Percentiles rank a stretch among this genome's conserved stretches.
phyloP scores from a whole-genome alignment of 2,329 filamentous ascomycete genomes.

The Colletotrichum lindemuthianum region DNA sequence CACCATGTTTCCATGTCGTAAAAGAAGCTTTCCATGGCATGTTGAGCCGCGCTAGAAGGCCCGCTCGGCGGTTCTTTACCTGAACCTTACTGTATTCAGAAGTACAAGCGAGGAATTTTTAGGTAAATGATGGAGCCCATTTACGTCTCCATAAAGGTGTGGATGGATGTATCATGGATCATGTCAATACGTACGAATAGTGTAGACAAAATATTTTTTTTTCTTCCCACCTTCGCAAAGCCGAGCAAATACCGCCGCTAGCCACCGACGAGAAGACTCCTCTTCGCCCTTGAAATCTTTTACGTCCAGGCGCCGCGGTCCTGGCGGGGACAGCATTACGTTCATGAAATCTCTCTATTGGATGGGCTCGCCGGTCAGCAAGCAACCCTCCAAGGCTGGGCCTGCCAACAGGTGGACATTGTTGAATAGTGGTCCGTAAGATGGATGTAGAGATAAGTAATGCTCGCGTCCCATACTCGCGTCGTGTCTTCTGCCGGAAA shows the following conservation, averaged over 20 bases:
- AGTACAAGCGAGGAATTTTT: conserved; percentile 29
- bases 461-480: neutral
- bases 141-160: conserved; percentile 19
- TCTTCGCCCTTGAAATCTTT: conserved; percentile 9
- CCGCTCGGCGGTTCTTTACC: conserved; percentile 17
- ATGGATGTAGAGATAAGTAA: conserved; percentile 1
- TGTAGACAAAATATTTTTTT: conserved; percentile 21
- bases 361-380: conserved; percentile 4
- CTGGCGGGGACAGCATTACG: conserved; percentile 17
- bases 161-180: conserved; percentile 6
- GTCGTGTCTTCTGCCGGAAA: neutral
- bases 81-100: conserved; percentile 20
- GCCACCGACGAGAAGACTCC: conserved; percentile 11
- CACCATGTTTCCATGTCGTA: conserved; percentile 33
- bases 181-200: too few species aligned
- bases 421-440: neutral
- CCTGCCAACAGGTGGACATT: conserved; percentile 7
- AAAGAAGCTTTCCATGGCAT: conserved; percentile 34
- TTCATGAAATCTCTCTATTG: conserved; percentile 13
- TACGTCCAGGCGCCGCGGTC: conserved; percentile 13
- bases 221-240: conserved; percentile 14
- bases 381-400: conserved; percentile 4
- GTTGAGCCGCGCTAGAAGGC: conserved; percentile 33
- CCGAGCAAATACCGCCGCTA: conserved; percentile 32
- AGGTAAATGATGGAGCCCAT: conserved; percentile 28